Evolutionary conservation across 257 asterid genomes (phyloP).

Genomic region (Linderniella brevidens): DNA sequence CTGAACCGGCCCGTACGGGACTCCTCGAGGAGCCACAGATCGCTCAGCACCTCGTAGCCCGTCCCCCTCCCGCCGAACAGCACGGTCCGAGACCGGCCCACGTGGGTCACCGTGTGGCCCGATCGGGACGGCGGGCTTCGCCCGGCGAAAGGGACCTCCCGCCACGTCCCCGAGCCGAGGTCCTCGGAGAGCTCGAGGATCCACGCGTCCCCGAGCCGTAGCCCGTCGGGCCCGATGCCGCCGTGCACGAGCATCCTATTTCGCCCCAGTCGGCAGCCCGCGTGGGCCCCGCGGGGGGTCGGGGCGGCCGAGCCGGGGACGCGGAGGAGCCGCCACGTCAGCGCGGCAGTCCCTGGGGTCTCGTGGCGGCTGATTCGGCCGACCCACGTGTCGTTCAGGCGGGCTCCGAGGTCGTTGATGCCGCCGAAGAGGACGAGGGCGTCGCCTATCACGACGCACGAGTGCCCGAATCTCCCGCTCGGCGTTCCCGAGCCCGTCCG

Average conservation of each 20-base stretch:
- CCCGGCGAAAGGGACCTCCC: conserved; percentile 18
- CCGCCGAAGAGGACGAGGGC: conserved; percentile 75
- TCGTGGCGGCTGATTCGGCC: conserved; percentile 33
- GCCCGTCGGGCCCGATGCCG: conserved; percentile 59
- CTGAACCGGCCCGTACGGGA: conserved; percentile 30
- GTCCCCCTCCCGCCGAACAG: conserved; percentile 79
- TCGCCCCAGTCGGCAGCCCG: conserved; percentile 49
- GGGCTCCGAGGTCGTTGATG: conserved; percentile 58
- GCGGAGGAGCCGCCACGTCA: conserved; percentile 66
- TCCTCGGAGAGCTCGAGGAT: conserved; percentile 52
- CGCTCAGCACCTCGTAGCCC: conserved; percentile 58
- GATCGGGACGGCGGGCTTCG: conserved; percentile 74
- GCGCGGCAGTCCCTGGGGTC: conserved; percentile 18
- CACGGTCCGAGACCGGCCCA: conserved; percentile 36
- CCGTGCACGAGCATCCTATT: conserved; percentile 63
- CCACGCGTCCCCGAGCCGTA: conserved; percentile 66
- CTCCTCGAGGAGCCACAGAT: conserved; percentile 53
- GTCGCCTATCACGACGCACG: conserved; percentile 44
- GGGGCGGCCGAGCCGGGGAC: conserved; percentile 29
- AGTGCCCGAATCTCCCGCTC: conserved; percentile 81
- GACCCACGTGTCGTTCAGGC: conserved; percentile 69
- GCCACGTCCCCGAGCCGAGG: conserved; percentile 48
- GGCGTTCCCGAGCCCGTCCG: conserved; percentile 57
- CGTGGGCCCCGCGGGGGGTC: conserved; percentile 88
- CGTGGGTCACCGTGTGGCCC: conserved; percentile 64